phyloP scores from a whole-genome alignment of 139 green algal genomes.

The Chlorella ohadii region DNA sequence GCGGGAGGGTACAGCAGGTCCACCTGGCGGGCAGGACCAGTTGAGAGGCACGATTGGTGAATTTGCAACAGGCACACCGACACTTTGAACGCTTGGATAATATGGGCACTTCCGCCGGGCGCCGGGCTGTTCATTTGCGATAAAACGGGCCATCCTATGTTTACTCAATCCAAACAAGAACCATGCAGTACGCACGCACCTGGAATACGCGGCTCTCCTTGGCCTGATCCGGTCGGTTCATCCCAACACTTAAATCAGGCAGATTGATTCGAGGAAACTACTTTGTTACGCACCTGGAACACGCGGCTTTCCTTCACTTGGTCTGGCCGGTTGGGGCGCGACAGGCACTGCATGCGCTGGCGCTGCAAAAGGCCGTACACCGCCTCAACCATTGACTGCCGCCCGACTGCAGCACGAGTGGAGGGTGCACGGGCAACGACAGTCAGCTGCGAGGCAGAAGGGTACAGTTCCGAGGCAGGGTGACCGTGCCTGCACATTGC shows the following conservation, averaged over 20 bases:
- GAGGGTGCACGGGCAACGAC: not conserved
- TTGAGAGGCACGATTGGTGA: too few species aligned
- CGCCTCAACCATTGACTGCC: constrained; percentile 13
- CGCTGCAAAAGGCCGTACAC: constrained; percentile 60
- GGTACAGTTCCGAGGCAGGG: not conserved
- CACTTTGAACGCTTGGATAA: too few species aligned
- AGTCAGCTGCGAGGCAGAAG: not conserved
- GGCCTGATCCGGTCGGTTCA: constrained; percentile 19
- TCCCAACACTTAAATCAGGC: too few species aligned
- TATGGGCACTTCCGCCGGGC: too few species aligned
- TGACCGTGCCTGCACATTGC: too few species aligned
- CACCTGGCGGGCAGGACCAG: constrained; percentile 23
- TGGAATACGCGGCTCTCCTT: constrained; percentile 50
- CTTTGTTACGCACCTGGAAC: too few species aligned
- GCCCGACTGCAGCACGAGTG: not conserved
- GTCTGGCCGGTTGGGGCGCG: constrained; percentile 10
- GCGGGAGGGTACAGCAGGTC: constrained; percentile 75
- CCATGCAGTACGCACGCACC: too few species aligned
- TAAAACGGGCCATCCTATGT: too few species aligned
- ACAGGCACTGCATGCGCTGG: constrained; percentile 59
- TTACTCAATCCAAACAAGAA: too few species aligned
- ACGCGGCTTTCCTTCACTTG: constrained; percentile 36
- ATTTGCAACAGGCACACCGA: too few species aligned
- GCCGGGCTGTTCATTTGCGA: too few species aligned
- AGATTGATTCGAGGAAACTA: too few species aligned